Evolutionary conservation across 306 rosid species (phyloP).

Genomic region (Quercus variabilis): DNA sequence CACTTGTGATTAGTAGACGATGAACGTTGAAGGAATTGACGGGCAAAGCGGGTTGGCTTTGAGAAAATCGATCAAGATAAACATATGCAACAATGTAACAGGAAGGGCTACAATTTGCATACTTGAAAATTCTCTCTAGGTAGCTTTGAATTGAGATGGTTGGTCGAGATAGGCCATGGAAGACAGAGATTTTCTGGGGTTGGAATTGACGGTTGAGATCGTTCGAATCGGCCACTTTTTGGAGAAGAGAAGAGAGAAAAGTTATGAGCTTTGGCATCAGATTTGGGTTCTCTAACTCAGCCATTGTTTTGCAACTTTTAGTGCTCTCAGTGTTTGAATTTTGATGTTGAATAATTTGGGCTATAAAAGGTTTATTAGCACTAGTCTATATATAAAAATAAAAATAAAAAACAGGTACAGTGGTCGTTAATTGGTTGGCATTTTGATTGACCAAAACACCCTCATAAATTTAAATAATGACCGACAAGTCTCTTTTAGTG

Average conservation of each 20-base stretch:
- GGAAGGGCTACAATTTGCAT: slow-evolving; percentile 87
- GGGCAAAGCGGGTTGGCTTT: slow-evolving; percentile 69
- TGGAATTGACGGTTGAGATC: slow-evolving; percentile 46
- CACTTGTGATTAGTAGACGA: slow-evolving; percentile 86
- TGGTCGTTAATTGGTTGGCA: slow-evolving; percentile 20
- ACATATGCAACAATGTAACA: slow-evolving; percentile 90
- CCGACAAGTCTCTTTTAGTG: slow-evolving; percentile 2
- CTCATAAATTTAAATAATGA: slow-evolving; percentile 9
- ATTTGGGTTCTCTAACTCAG: slow-evolving; percentile 73
- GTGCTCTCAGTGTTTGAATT: neutral
- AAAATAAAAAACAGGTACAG: neutral
- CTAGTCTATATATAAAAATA: too few relatives aligned
- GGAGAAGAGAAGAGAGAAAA: slow-evolving; percentile 78
- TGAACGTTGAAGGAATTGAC: slow-evolving; percentile 87
- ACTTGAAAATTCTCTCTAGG: slow-evolving; percentile 85
- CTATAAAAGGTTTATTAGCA: neutral
- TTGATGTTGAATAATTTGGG: neutral
- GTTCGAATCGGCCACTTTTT: slow-evolving; percentile 75
- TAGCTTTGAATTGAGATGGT: slow-evolving; percentile 73
- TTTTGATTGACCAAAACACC: slow-evolving; percentile 14
- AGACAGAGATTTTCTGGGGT: slow-evolving; percentile 68
- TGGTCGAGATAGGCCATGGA: slow-evolving; percentile 86
- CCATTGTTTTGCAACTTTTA: slow-evolving; percentile 47
- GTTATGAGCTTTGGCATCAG: slow-evolving; percentile 67
- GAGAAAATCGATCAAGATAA: slow-evolving; percentile 85